phyloP scores from a whole-genome alignment of 495 filamentous ascomycete species.

The Aspergillus nidulans region DNA sequence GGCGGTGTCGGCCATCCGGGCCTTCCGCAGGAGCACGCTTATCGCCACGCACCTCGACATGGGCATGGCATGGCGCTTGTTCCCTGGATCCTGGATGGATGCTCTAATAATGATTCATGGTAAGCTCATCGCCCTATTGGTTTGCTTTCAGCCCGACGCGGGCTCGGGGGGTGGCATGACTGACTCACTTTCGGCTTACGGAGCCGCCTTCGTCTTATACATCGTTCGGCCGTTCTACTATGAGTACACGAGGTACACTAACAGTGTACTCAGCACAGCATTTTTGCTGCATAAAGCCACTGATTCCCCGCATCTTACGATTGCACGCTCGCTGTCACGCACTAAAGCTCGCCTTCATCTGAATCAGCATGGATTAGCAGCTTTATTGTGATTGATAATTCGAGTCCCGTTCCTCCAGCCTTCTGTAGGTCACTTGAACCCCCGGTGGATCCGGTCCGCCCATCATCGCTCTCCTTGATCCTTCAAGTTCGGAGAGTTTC shows the following conservation, averaged over 20 bases:
- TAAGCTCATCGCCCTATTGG: neutral
- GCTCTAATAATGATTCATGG: slow-evolving; percentile 4
- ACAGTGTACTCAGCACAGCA: neutral
- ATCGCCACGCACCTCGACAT: neutral
- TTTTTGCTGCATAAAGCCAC: neutral
- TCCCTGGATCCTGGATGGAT: neutral
- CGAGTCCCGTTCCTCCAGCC: neutral
- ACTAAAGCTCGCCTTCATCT: neutral
- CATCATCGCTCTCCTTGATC: neutral
- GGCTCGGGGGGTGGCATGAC: neutral
- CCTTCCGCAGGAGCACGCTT: slow-evolving; percentile 1
- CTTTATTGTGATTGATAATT: neutral
- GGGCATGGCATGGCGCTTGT: neutral
- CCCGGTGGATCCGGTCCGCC: neutral
- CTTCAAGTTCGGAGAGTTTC: neutral
- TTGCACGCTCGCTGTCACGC: neutral
- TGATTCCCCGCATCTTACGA: neutral
- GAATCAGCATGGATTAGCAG: neutral
- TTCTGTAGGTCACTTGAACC: neutral
- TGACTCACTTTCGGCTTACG: neutral
- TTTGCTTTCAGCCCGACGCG: neutral
- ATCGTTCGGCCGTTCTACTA: neutral
- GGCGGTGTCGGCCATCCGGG: neutral
- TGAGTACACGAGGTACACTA: neutral
- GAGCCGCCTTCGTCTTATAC: neutral